Percentiles rank a stretch among this genome's conserved stretches.
Conservation (phyloP, 176 grass and related monocot genomes). For the Pontederia paniculata region DNA sequence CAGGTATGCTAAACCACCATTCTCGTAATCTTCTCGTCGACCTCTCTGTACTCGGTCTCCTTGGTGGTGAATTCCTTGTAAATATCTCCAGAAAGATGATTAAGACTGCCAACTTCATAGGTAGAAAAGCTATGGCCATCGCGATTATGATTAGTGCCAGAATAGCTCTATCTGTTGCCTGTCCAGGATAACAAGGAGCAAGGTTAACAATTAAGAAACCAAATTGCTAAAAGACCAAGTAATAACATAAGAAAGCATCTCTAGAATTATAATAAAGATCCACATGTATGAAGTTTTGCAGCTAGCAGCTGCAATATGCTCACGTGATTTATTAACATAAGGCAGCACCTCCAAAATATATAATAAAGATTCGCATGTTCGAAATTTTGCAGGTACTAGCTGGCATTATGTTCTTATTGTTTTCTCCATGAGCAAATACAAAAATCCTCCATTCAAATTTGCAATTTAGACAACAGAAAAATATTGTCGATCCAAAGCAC, state of each 20-base stretch:
- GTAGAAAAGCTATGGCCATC: constrained; percentile 44
- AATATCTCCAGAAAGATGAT: constrained; percentile 70
- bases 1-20: constrained; percentile 98
- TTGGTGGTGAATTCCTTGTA: constrained; percentile 50
- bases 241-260: background rate
- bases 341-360: too few relatives aligned
- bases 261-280: background rate
- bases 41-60: constrained; percentile 60
- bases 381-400: too few relatives aligned
- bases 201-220: too few relatives aligned
- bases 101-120: constrained; percentile 39
- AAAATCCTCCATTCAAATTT: too few relatives aligned
- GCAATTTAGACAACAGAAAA: too few relatives aligned
- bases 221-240: background rate
- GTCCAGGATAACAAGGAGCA: background rate
- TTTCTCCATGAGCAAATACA: too few relatives aligned
- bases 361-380: too few relatives aligned
- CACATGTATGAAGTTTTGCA: too few relatives aligned
- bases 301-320: too few relatives aligned
- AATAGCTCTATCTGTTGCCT: constrained; percentile 67
- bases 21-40: constrained; percentile 70
- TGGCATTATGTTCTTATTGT: too few relatives aligned
- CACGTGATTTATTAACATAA: too few relatives aligned
- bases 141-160: constrained; percentile 49
- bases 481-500: too few relatives aligned